phyloP scores from a whole-genome alignment of 2,329 filamentous ascomycete genomes.

The Pezicula radicicola region DNA sequence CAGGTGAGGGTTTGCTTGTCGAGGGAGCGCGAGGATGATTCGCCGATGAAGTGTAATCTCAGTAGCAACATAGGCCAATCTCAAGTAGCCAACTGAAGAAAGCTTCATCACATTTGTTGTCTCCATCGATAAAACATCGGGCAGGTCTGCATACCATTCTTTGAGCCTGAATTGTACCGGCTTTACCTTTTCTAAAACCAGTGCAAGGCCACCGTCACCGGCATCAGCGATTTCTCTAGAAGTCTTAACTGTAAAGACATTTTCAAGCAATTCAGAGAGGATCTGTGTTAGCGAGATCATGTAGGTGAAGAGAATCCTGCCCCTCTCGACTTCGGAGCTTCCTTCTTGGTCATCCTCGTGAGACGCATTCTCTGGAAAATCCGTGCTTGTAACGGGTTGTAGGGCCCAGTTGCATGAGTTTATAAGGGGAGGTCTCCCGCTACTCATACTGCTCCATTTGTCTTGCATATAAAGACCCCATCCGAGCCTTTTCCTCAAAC shows the following conservation, averaged over 20 bases:
- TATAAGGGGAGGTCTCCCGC: conserved; percentile 55
- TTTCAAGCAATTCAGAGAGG: conserved; percentile 46
- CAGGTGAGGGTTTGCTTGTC: conserved; percentile 18
- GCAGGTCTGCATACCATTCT: conserved; percentile 45
- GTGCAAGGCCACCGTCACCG: conserved; percentile 14
- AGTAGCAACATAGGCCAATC: conserved; percentile 48
- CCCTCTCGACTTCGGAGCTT: conserved; percentile 40
- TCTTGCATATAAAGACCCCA: conserved; percentile 68
- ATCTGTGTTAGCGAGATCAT: conserved; percentile 48
- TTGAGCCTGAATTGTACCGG: conserved; percentile 45
- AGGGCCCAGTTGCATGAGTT: conserved; percentile 53
- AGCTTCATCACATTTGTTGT: conserved; percentile 37
- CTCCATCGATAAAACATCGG: conserved; percentile 42
- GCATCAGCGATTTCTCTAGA: conserved; percentile 19
- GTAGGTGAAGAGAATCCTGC: conserved; percentile 45
- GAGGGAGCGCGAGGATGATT: conserved; percentile 41
- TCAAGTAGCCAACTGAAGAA: conserved; percentile 41
- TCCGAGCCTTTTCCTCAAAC: conserved; percentile 56
- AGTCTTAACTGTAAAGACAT: conserved; percentile 39
- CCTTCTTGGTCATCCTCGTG: conserved; percentile 28
- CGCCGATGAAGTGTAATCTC: conserved; percentile 49
- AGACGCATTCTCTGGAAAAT: conserved; percentile 36
- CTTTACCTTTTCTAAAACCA: conserved; percentile 43
- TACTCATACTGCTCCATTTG: conserved; percentile 56
- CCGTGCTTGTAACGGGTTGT: conserved; percentile 36